Percentiles rank a stretch among this genome's conserved stretches.
phyloP scores from a whole-genome alignment of 805 yeast species.

The Pichia californica region DNA sequence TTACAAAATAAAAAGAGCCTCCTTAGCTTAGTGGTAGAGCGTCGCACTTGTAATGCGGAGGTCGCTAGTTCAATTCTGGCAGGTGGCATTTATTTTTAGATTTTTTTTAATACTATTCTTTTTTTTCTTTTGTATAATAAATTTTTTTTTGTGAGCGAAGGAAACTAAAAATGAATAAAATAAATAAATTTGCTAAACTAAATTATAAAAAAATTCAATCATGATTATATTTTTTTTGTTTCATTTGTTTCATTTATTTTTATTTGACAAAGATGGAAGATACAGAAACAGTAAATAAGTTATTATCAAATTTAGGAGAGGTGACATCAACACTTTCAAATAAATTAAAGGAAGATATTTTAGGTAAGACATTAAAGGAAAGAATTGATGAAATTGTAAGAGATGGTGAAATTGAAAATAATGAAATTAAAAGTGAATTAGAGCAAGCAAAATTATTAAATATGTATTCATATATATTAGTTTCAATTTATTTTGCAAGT shows the following conservation, averaged over 20 bases:
- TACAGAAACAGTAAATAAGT: constrained; percentile 9
- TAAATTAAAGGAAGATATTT: constrained; percentile 3
- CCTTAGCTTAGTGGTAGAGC: constrained; percentile 99
- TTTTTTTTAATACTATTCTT: too few relatives aligned
- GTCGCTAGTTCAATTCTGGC: constrained; percentile 94
- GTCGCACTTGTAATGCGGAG: constrained; percentile 99
- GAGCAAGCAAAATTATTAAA: constrained; percentile 31
- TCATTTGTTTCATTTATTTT: background rate
- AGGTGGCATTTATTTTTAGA: constrained; percentile 49
- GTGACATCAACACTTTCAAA: background rate
- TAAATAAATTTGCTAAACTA: too few relatives aligned
- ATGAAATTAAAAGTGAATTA: constrained; percentile 12
- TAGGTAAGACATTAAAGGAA: constrained; percentile 11
- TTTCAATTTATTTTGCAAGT: constrained; percentile 53
- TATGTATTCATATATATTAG: constrained; percentile 42
- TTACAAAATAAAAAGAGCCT: constrained; percentile 42
- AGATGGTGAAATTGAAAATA: constrained; percentile 3
- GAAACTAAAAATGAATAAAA: too few relatives aligned
- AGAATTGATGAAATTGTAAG: constrained; percentile 11
- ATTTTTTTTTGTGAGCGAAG: constrained; percentile 1
- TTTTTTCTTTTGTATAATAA: background rate
- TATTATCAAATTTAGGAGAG: background rate
- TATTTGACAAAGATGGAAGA: constrained; percentile 8
- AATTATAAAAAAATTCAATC: too few relatives aligned
- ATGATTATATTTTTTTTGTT: too few relatives aligned